These are phyloP conservation scores for Claviceps lovelessii DNA, from an alignment of 2,329 filamentous ascomycete genomes.

Conservation along the genomic window DNA sequence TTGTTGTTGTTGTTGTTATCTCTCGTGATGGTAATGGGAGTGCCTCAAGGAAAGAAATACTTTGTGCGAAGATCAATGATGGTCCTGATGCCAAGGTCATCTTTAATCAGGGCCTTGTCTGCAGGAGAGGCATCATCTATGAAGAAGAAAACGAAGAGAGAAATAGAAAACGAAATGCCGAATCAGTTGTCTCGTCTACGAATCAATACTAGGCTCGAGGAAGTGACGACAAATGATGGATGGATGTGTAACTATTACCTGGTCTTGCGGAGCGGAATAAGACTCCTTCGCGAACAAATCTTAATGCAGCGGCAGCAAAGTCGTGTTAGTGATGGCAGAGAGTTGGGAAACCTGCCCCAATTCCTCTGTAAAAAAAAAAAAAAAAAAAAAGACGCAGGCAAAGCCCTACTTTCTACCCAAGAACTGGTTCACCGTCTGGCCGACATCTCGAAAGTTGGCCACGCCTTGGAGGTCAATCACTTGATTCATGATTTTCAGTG, in stretches of 20 bases:
- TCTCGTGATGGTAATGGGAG: not conserved
- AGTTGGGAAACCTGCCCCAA: not conserved
- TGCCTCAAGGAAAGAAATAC: constrained; percentile 23
- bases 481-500: not conserved
- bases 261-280: constrained; percentile 55
- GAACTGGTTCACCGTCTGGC: constrained; percentile 47
- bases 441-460: constrained; percentile 67
- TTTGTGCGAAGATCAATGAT: constrained; percentile 70
- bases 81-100: constrained; percentile 50
- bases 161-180: not conserved
- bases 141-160: not conserved
- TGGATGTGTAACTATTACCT: constrained; percentile 19
- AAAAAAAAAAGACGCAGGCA: too few species aligned
- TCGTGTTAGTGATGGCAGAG: not conserved
- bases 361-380: not conserved
- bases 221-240: not conserved
- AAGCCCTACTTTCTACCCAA: constrained; percentile 35
- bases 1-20: not conserved
- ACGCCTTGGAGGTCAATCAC: constrained; percentile 22
- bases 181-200: not conserved
- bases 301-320: not conserved
- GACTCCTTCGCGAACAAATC: constrained; percentile 40
- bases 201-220: not conserved
- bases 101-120: constrained; percentile 46
- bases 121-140: constrained; percentile 54